Percentiles rank a stretch among this genome's conserved stretches.
Evolutionary conservation across 2,329 filamentous ascomycete species (phyloP).

Genomic region (Colletotrichum trifolii): DNA sequence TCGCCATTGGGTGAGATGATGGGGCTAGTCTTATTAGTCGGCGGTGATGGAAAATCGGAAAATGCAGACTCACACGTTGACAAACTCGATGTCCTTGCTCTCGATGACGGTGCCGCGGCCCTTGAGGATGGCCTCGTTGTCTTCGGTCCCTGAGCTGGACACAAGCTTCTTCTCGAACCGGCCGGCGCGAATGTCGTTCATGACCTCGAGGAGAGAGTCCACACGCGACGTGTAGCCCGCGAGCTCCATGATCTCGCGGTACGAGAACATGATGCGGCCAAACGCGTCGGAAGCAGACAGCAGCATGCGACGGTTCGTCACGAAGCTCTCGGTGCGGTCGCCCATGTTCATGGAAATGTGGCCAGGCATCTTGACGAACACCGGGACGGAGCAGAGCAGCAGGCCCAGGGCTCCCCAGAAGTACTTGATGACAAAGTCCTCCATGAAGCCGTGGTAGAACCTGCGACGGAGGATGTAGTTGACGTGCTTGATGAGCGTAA

Average conservation of each 20-base stretch:
- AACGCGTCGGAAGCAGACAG: conserved; percentile 95
- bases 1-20: conserved; percentile 98
- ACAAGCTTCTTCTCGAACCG: conserved; percentile 97
- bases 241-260: conserved; percentile 95
- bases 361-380: conserved; percentile 93
- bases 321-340: conserved; percentile 80
- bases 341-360: conserved; percentile 74
- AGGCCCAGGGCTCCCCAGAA: conserved; percentile 97
- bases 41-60: not conserved
- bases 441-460: conserved; percentile 99
- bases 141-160: conserved; percentile 83
- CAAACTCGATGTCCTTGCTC: conserved; percentile 85
- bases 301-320: conserved; percentile 93
- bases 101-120: conserved; percentile 86
- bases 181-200: conserved; percentile 90
- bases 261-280: conserved; percentile 96
- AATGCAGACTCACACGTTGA: conserved; percentile 72
- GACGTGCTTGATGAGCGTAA: conserved; percentile 98
- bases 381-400: conserved; percentile 90
- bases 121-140: conserved; percentile 84
- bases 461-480: conserved; percentile 91
- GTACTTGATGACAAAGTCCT: conserved; percentile 99
- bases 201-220: conserved; percentile 88
- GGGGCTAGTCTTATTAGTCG: conserved; percentile 59
- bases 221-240: conserved; percentile 96